Conservation (phyloP, 2,329 filamentous ascomycete genomes). For the Emmonsiellopsis sp. region DNA sequence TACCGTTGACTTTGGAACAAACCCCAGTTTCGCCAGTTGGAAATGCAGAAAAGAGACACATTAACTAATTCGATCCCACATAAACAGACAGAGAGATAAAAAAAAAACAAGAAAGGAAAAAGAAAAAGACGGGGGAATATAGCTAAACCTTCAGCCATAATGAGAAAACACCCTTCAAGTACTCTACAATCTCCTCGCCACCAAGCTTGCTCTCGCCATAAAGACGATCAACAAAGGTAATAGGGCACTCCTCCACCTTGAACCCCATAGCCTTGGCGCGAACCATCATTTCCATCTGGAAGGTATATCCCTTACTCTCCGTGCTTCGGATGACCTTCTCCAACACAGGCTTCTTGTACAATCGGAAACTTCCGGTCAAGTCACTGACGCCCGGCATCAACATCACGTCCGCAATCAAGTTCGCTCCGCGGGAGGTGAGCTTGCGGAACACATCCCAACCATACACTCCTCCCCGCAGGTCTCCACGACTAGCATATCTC, state of each 20-base stretch:
- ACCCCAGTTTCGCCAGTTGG: neutral
- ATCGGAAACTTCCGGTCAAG: constrained; percentile 83
- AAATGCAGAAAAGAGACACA: neutral
- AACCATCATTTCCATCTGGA: constrained; percentile 99
- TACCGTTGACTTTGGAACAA: neutral
- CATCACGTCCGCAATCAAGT: constrained; percentile 91
- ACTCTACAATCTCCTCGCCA: constrained; percentile 92
- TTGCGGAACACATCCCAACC: constrained; percentile 95
- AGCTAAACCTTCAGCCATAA: constrained; percentile 66
- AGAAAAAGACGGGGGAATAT: neutral
- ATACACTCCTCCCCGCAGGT: constrained; percentile 64
- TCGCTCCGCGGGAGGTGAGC: constrained; percentile 63
- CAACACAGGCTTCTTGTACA: constrained; percentile 87
- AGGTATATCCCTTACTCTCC: constrained; percentile 94
- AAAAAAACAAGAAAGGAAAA: constrained; percentile 5
- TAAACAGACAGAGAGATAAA: constrained; percentile 6
- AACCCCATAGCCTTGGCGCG: constrained; percentile 92
- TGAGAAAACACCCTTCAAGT: constrained; percentile 73
- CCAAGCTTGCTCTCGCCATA: constrained; percentile 95
- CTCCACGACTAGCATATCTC: constrained; percentile 69
- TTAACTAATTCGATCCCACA: neutral
- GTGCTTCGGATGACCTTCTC: constrained; percentile 84
- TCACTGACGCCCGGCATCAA: constrained; percentile 90
- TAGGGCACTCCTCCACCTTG: constrained; percentile 89
- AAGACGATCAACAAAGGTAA: constrained; percentile 88